Evolutionary conservation across 768 basidiomycete genomes (phyloP).

Genomic region (Leccinum subtestaceum): DNA sequence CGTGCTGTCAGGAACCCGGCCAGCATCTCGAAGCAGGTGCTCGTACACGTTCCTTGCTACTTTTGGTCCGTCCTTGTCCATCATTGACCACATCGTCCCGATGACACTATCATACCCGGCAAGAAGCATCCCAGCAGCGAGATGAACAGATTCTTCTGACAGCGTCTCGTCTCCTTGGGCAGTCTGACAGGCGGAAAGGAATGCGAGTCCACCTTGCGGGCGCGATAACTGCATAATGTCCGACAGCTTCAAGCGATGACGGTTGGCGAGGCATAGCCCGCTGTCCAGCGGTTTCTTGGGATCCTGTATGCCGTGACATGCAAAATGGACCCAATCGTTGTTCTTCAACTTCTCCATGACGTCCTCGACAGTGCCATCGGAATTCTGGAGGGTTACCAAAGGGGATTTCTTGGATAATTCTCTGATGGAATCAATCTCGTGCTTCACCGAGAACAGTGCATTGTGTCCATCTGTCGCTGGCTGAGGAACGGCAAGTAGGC

Average conservation of each 20-base stretch:
- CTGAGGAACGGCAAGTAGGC: background rate
- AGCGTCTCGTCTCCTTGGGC: background rate
- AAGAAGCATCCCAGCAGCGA: background rate
- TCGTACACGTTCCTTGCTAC: background rate
- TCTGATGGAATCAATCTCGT: no score
- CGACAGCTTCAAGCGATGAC: background rate
- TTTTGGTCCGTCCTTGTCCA: background rate
- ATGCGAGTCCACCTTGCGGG: background rate
- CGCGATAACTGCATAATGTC: background rate
- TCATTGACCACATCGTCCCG: background rate
- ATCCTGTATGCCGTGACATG: background rate
- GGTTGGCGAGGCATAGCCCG: background rate
- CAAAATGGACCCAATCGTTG: background rate
- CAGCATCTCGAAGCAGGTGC: background rate
- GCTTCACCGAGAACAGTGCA: no score
- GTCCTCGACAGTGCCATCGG: no score
- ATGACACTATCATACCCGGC: background rate
- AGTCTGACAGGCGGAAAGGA: background rate
- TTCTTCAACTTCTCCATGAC: background rate
- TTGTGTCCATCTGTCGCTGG: background rate
- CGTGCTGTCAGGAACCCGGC: background rate
- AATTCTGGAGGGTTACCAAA: no score
- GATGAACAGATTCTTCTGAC: background rate
- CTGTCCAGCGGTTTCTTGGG: background rate
- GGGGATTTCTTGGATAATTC: no score